phyloP scores from a whole-genome alignment of 1,139 yeast genomes.

The Zhuliangozyma parablackwelliae region DNA sequence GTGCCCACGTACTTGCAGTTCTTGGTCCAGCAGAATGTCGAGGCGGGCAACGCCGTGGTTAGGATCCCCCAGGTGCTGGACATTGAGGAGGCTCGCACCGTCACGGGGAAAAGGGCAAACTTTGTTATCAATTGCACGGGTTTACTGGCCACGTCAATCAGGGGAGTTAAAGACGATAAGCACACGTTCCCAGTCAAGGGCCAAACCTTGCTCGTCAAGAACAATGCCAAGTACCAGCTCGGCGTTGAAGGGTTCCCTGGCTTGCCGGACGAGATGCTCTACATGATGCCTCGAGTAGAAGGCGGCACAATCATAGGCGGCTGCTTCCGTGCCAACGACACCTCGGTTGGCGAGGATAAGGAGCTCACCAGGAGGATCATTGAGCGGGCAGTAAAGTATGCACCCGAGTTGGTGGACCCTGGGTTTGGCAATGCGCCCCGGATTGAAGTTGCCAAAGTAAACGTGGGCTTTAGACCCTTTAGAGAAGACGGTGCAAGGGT shows the following conservation, averaged over 20 bases:
- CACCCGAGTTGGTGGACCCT: constrained; percentile 39
- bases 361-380: constrained; percentile 36
- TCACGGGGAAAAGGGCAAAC: constrained; percentile 26
- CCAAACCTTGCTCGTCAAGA: constrained; percentile 37
- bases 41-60: constrained; percentile 30
- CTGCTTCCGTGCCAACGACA: constrained; percentile 27
- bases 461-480: constrained; percentile 48
- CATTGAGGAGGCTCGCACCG: constrained; percentile 23
- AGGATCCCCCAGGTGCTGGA: constrained; percentile 23
- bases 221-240: constrained; percentile 23
- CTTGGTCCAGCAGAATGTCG: constrained; percentile 34
- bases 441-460: constrained; percentile 37
- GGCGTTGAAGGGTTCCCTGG: constrained; percentile 30
- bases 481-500: constrained; percentile 44
- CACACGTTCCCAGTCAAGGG: constrained; percentile 32
- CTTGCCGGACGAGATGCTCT: constrained; percentile 33
- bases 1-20: constrained; percentile 48
- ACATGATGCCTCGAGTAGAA: constrained; percentile 50
- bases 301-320: constrained; percentile 56
- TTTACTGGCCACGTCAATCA: constrained; percentile 26
- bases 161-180: constrained; percentile 28
- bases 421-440: constrained; percentile 26
- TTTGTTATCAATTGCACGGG: constrained; percentile 46
- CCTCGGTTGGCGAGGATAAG: constrained; percentile 24
- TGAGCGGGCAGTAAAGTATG: constrained; percentile 34